phyloP scores from a whole-genome alignment of 2,329 filamentous ascomycete species.

The Rasamsonia emersonii region DNA sequence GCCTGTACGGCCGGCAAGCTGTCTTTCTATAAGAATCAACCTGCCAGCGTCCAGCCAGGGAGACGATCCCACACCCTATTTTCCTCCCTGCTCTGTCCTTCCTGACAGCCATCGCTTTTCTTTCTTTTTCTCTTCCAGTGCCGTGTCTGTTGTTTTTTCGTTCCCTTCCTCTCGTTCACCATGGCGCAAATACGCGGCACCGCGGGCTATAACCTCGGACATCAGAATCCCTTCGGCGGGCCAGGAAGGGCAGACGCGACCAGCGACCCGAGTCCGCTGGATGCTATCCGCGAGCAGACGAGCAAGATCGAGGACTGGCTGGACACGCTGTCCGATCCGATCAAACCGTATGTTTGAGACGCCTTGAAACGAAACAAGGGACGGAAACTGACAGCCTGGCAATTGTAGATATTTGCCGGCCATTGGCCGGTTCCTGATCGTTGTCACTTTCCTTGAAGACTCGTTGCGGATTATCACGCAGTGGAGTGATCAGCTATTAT shows the following conservation, averaged over 20 bases:
- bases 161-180: conserved; percentile 10
- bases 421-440: conserved; percentile 93
- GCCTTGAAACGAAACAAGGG: conserved; percentile 11
- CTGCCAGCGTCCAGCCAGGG: too few relatives aligned
- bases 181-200: conserved; percentile 54
- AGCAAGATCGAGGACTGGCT: conserved; percentile 96
- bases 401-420: conserved; percentile 73
- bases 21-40: background rate
- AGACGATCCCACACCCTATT: too few relatives aligned
- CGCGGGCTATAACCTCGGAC: conserved; percentile 75
- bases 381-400: conserved; percentile 19
- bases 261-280: conserved; percentile 67
- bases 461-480: conserved; percentile 92
- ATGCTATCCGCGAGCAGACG: conserved; percentile 85
- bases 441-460: conserved; percentile 97
- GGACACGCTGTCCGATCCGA: conserved; percentile 76
- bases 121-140: too few relatives aligned
- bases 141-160: background rate
- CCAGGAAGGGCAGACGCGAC: conserved; percentile 51
- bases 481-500: conserved; percentile 90
- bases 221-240: conserved; percentile 62
- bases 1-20: background rate
- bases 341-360: conserved; percentile 72
- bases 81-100: background rate
- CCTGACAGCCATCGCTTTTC: background rate